phyloP scores from a whole-genome alignment of 2,329 filamentous ascomycete genomes.

The Diplodia seriata region DNA sequence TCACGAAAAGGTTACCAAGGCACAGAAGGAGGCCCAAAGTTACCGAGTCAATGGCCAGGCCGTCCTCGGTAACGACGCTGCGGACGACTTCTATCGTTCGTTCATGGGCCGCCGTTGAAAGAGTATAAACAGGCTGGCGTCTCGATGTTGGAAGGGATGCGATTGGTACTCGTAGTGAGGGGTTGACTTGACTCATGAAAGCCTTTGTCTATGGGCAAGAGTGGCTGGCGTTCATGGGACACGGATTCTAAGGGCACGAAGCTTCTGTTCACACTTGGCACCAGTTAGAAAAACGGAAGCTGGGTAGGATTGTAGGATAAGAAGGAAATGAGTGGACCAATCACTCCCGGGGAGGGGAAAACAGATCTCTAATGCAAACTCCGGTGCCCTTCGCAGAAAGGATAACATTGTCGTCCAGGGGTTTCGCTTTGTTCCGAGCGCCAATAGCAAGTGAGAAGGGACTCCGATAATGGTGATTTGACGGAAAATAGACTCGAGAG shows the following conservation, averaged over 20 bases:
- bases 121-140: too few relatives aligned
- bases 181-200: not conserved
- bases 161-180: not conserved
- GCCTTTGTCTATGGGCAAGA: conserved; percentile 1
- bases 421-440: conserved; percentile 16
- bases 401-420: not conserved
- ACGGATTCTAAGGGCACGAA: conserved; percentile 21
- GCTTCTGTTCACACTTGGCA: conserved; percentile 20
- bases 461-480: not conserved
- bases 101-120: conserved; percentile 73
- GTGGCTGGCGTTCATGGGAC: conserved; percentile 27
- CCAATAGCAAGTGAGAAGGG: not conserved
- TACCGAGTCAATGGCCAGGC: conserved; percentile 59
- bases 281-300: conserved; percentile 7
- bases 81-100: conserved; percentile 89
- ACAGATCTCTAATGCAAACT: not conserved
- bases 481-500: not conserved
- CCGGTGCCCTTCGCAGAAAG: not conserved
- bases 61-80: conserved; percentile 70
- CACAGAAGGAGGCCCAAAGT: conserved; percentile 76
- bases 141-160: conserved; percentile 1
- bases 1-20: conserved; percentile 79
- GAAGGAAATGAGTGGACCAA: not conserved
- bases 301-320: conserved; percentile 15
- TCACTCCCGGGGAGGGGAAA: not conserved